Evolutionary conservation across 1,284 basidiomycete species (phyloP).

Genomic region (Hortiboletus rubellus): DNA sequence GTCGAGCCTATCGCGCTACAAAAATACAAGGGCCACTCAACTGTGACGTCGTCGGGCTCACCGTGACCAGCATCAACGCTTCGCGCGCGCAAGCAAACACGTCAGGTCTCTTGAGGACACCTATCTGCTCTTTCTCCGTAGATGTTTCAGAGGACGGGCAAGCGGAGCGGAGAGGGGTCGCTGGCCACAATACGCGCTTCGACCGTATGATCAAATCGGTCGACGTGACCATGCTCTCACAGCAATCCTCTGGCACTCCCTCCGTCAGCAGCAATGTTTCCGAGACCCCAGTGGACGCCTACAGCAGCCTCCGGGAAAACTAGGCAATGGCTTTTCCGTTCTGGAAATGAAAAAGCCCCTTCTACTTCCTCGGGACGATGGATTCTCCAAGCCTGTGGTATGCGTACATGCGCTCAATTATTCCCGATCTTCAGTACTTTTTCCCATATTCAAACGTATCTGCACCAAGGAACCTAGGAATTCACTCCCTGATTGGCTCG

Average conservation of each 20-base stretch:
- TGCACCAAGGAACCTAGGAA: slow-evolving; percentile 14
- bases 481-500: slow-evolving; percentile 49
- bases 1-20: slow-evolving; percentile 16
- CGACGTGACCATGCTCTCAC: slow-evolving; percentile 38
- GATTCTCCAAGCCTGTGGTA: slow-evolving; percentile 24
- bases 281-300: slow-evolving; percentile 46
- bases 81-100: slow-evolving; percentile 3
- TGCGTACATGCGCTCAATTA: slow-evolving; percentile 35
- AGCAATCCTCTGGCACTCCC: slow-evolving; percentile 13
- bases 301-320: slow-evolving; percentile 36
- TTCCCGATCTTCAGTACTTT: slow-evolving; percentile 17
- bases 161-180: slow-evolving; percentile 48
- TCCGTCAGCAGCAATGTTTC: slow-evolving; percentile 39
- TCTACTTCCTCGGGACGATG: slow-evolving; percentile 10
- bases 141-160: slow-evolving; percentile 11
- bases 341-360: slow-evolving; percentile 41
- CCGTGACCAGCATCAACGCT: background rate
- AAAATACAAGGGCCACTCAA: slow-evolving; percentile 9
- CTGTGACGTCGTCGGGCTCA: background rate
- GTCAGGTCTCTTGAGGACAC: slow-evolving; percentile 19
- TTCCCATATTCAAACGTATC: slow-evolving; percentile 13
- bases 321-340: slow-evolving; percentile 44
- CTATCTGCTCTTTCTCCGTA: slow-evolving; percentile 2
- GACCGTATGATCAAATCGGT: slow-evolving; percentile 66
- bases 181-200: slow-evolving; percentile 57